Percentiles rank a stretch among this genome's conserved stretches.
Conservation (phyloP, 2,329 filamentous ascomycete genomes). For the Cladosporium sp. region DNA sequence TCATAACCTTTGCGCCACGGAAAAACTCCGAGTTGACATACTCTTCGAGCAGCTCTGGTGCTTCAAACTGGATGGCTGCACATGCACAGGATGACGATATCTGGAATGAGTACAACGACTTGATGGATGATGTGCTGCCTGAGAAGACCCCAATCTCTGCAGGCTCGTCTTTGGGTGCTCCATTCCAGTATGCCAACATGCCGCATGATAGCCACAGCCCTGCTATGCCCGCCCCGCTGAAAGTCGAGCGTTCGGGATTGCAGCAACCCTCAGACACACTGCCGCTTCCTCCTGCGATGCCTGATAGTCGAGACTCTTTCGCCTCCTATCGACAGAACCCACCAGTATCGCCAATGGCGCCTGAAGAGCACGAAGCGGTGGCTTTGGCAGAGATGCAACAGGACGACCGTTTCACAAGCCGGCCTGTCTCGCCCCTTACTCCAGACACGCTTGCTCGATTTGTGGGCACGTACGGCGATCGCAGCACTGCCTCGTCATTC, state of each 20-base stretch:
- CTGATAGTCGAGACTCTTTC: not conserved
- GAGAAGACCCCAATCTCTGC: slow-evolving; percentile 48
- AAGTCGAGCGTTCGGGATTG: slow-evolving; percentile 12
- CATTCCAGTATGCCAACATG: slow-evolving; percentile 54
- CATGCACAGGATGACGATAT: slow-evolving; percentile 67
- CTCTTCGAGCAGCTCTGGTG: slow-evolving; percentile 63
- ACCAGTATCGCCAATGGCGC: slow-evolving; percentile 16
- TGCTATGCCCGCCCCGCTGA: slow-evolving; percentile 11
- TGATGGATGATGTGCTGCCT: slow-evolving; percentile 66
- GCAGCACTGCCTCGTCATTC: slow-evolving; percentile 31
- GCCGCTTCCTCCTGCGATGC: not conserved
- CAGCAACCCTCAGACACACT: not conserved
- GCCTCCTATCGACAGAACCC: slow-evolving; percentile 14
- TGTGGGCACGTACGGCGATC: slow-evolving; percentile 47
- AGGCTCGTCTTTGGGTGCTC: slow-evolving; percentile 50
- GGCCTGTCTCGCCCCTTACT: slow-evolving; percentile 26
- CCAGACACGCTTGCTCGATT: slow-evolving; percentile 52
- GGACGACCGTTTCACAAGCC: slow-evolving; percentile 4
- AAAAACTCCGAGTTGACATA: slow-evolving; percentile 66
- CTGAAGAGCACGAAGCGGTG: slow-evolving; percentile 1
- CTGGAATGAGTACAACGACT: slow-evolving; percentile 90
- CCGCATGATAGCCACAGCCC: slow-evolving; percentile 29
- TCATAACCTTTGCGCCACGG: slow-evolving; percentile 67
- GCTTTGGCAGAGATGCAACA: not conserved
- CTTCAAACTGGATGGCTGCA: slow-evolving; percentile 44